phyloP scores from a whole-genome alignment of 441 rosid genomes.

The Rhodomyrtus psidioides region DNA sequence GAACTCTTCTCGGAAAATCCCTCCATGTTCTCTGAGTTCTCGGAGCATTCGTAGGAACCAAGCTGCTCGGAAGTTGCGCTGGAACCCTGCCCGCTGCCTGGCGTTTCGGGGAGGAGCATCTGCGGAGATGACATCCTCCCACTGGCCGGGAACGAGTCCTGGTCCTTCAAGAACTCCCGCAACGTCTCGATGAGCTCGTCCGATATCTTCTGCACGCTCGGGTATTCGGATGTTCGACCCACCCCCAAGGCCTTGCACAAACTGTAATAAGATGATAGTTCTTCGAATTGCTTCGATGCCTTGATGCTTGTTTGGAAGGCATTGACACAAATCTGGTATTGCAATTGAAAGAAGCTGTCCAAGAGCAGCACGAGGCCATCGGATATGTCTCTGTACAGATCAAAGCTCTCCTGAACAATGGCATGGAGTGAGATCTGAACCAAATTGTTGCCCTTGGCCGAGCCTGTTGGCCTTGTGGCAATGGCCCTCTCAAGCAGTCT shows the following conservation, averaged over 20 bases:
- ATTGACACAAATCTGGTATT: constrained; percentile 48
- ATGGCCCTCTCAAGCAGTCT: constrained; percentile 68
- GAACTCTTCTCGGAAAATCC: constrained; percentile 21
- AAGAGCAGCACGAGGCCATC: constrained; percentile 56
- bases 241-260: constrained; percentile 40
- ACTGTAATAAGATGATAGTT: constrained; percentile 49
- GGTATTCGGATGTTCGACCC: constrained; percentile 76
- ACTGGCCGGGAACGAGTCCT: constrained; percentile 39
- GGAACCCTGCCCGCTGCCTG: constrained; percentile 1
- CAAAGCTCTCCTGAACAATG: constrained; percentile 65
- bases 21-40: constrained; percentile 16
- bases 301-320: constrained; percentile 61
- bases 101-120: constrained; percentile 11
- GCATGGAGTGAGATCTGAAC: constrained; percentile 43
- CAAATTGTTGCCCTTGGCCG: constrained; percentile 42
- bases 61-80: constrained; percentile 1
- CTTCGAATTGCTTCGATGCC: constrained; percentile 62
- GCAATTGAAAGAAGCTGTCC: constrained; percentile 74
- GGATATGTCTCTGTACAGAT: constrained; percentile 61
- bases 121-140: constrained; percentile 13
- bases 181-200: constrained; percentile 64
- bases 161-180: constrained; percentile 71
- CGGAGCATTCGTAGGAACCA: constrained; percentile 17
- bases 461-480: constrained; percentile 55
- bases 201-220: constrained; percentile 61